phyloP scores from a whole-genome alignment of 2,329 filamentous ascomycete genomes.

The Diaporthe velutina region DNA sequence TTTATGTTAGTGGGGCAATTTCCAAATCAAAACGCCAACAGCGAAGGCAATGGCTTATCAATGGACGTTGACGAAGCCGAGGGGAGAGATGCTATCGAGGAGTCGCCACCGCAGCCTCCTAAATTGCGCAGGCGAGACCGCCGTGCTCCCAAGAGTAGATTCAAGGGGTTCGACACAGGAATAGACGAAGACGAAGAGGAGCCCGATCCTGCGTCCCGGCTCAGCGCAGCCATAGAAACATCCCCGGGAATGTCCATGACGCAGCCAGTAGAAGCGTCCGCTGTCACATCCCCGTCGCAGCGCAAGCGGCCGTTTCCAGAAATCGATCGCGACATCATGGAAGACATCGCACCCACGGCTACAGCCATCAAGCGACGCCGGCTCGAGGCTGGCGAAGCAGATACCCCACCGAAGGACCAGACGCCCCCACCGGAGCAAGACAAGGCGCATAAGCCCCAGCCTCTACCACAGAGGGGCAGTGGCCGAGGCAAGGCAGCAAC shows the following conservation, averaged over 20 bases:
- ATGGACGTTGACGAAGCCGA: conserved; percentile 47
- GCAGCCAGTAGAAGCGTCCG: conserved; percentile 53
- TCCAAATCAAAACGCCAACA: not conserved
- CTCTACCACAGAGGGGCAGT: conserved; percentile 40
- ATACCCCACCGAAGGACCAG: conserved; percentile 51
- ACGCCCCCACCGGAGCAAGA: conserved; percentile 43
- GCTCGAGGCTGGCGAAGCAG: conserved; percentile 69
- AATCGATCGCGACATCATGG: conserved; percentile 70
- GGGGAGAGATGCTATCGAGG: conserved; percentile 12
- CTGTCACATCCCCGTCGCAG: conserved; percentile 43
- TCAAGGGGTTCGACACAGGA: conserved; percentile 78
- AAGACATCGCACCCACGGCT: conserved; percentile 81
- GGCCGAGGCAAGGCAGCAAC: conserved; percentile 55
- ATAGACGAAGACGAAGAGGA: conserved; percentile 54
- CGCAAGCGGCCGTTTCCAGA: conserved; percentile 60
- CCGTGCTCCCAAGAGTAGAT: conserved; percentile 66
- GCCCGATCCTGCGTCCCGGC: conserved; percentile 16
- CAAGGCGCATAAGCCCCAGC: conserved; percentile 39
- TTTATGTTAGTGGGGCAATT: conserved; percentile 1
- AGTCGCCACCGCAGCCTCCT: conserved; percentile 40
- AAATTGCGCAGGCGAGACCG: conserved; percentile 51
- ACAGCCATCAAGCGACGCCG: conserved; percentile 84
- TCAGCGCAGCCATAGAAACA: conserved; percentile 31
- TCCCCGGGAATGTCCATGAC: conserved; percentile 69
- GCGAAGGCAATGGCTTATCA: conserved; percentile 32